phyloP scores from a whole-genome alignment of 257 asterid genomes.

The Gynochthodes officinalis region DNA sequence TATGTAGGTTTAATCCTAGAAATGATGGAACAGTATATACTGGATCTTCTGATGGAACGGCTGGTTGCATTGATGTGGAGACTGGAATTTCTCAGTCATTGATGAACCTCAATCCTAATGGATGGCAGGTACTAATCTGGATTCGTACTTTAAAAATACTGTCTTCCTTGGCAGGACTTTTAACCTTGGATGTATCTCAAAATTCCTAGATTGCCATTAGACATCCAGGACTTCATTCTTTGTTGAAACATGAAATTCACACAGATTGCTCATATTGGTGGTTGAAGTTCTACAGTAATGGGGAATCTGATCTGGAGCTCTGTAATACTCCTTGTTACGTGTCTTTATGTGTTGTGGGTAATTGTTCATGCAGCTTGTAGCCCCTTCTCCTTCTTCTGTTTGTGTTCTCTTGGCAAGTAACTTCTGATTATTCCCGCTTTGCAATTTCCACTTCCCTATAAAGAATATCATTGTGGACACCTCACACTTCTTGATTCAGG shows the following conservation, averaged over 20 bases:
- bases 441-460: neutral
- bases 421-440: neutral
- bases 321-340: neutral
- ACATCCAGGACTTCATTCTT: neutral
- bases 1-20: conserved; percentile 60
- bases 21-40: conserved; percentile 83
- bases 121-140: conserved; percentile 73
- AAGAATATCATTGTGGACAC: neutral
- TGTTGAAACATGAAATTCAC: neutral
- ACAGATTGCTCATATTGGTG: neutral
- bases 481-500: neutral
- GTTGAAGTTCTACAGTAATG: neutral
- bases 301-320: neutral
- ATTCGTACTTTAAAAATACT: neutral
- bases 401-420: neutral
- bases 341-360: neutral
- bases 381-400: neutral
- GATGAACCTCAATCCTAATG: conserved; percentile 88
- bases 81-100: conserved; percentile 73
- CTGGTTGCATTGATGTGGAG: conserved; percentile 86
- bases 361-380: neutral
- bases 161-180: neutral
- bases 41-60: conserved; percentile 93
- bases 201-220: neutral
- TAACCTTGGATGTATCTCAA: neutral